Evolutionary conservation across 768 basidiomycete genomes (phyloP).

Genomic region (Pleurotus salmoneostramineus): DNA sequence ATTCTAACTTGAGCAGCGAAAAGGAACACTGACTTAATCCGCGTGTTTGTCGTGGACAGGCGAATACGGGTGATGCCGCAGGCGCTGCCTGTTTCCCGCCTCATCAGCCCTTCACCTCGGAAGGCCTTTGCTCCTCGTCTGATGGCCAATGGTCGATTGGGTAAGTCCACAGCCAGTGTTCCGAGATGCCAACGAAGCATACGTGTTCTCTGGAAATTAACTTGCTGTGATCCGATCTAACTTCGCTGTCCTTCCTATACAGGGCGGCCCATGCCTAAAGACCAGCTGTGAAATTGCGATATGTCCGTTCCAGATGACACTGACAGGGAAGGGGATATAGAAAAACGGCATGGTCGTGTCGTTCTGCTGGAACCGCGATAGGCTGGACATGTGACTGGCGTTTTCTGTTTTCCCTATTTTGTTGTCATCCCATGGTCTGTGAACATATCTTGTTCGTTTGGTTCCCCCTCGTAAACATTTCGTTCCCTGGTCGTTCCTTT

Average conservation of each 20-base stretch:
- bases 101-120: slow-evolving; percentile 7
- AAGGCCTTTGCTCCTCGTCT: slow-evolving; percentile 3
- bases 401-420: too few species aligned
- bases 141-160: slow-evolving; percentile 1
- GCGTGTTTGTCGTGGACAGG: not conserved
- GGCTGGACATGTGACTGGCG: too few species aligned
- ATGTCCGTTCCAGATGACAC: not conserved
- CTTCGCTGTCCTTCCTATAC: not conserved
- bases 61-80: not conserved
- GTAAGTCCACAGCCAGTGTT: not conserved
- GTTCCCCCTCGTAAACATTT: too few species aligned
- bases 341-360: not conserved
- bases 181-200: not conserved
- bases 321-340: not conserved
- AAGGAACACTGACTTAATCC: not conserved
- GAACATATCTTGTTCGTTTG: too few species aligned
- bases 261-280: not conserved
- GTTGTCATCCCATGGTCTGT: too few species aligned
- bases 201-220: not conserved
- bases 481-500: too few species aligned
- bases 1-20: not conserved
- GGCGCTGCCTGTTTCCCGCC: slow-evolving; percentile 8
- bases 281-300: not conserved
- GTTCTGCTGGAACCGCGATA: too few species aligned
- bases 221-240: not conserved